phyloP scores from a whole-genome alignment of 2,329 filamentous ascomycete genomes.

The Stagonosporopsis cucurbitacearum region DNA sequence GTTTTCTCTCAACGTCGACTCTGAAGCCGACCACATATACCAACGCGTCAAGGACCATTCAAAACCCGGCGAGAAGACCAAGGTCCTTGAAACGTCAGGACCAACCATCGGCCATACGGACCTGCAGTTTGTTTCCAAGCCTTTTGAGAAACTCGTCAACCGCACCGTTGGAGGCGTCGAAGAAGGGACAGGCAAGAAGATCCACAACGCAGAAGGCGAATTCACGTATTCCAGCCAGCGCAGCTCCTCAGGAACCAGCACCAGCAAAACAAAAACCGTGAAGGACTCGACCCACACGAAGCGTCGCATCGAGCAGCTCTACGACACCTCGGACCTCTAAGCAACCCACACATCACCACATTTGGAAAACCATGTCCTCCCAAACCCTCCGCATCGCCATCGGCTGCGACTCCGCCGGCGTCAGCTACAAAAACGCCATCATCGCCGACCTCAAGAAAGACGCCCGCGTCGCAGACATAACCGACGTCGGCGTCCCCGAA shows the following conservation, averaged over 20 bases:
- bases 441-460: conserved; percentile 73
- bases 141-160: conserved; percentile 45
- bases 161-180: conserved; percentile 41
- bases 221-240: conserved; percentile 25
- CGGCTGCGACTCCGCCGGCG: conserved; percentile 74
- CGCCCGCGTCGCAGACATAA: conserved; percentile 69
- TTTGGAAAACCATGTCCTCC: conserved; percentile 16
- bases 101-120: conserved; percentile 41
- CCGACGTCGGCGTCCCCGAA: conserved; percentile 75
- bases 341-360: background rate
- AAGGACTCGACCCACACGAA: conserved; percentile 18
- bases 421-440: conserved; percentile 79
- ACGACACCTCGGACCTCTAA: conserved; percentile 45
- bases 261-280: conserved; percentile 13
- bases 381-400: conserved; percentile 64
- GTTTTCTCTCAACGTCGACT: conserved; percentile 50
- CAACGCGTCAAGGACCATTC: conserved; percentile 48
- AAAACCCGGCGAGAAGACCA: conserved; percentile 42
- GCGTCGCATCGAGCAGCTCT: conserved; percentile 32
- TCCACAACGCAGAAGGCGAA: conserved; percentile 32
- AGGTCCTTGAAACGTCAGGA: conserved; percentile 44
- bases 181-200: conserved; percentile 34
- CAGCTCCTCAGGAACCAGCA: conserved; percentile 15
- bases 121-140: conserved; percentile 47
- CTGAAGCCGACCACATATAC: conserved; percentile 49